phyloP scores from a whole-genome alignment of 83 land plant genomes.

The Thuja plicata region DNA sequence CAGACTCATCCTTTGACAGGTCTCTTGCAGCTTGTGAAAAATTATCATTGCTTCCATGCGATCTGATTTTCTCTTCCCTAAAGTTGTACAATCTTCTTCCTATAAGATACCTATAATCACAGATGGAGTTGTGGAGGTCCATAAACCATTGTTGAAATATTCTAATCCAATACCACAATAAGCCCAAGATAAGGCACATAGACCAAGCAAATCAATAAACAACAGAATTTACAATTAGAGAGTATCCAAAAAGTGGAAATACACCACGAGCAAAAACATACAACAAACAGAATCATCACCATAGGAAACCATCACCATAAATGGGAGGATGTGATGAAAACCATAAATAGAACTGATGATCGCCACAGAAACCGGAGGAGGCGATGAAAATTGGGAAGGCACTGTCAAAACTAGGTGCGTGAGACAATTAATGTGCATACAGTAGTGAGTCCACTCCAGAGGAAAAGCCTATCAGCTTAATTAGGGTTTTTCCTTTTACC shows the following conservation, averaged over 20 bases:
- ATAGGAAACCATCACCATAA: no score
- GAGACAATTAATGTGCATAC: no score
- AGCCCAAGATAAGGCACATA: conserved; percentile 70
- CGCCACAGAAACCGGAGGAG: no score
- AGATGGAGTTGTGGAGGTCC: conserved; percentile 87
- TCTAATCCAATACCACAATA: conserved; percentile 72
- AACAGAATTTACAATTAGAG: conserved; percentile 86
- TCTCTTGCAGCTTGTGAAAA: conserved; percentile 21
- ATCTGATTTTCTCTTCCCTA: conserved; percentile 40
- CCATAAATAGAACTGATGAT: no score
- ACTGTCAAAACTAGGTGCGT: no score
- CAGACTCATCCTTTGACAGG: not conserved
- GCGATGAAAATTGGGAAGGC: no score
- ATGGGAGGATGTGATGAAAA: no score
- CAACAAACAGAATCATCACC: conserved; percentile 83
- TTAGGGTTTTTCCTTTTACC: no score
- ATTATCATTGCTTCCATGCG: conserved; percentile 11
- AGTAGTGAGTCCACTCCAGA: no score
- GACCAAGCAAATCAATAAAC: conserved; percentile 96
- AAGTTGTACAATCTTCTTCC: conserved; percentile 90
- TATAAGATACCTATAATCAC: conserved; percentile 88
- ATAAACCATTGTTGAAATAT: conserved; percentile 85
- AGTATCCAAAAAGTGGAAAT: conserved; percentile 89
- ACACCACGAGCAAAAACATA: conserved; percentile 89
- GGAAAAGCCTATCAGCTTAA: no score